phyloP scores from a whole-genome alignment of 1,284 basidiomycete genomes.

The Coniophora puteana region DNA sequence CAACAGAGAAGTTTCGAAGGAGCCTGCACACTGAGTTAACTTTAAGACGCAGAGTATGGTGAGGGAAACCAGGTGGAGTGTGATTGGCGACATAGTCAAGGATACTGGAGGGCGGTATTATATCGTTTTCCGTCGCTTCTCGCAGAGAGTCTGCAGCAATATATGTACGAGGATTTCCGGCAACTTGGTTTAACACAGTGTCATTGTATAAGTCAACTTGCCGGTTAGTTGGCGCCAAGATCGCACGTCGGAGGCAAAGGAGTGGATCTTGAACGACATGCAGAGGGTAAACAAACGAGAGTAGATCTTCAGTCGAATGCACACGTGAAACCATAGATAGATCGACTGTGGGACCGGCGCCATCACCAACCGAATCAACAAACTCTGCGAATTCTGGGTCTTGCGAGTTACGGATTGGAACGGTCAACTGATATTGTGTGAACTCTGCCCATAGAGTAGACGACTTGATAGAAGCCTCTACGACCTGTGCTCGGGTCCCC shows the following conservation, averaged over 20 bases:
- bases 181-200: constrained; percentile 8
- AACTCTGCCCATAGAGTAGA: constrained; percentile 32
- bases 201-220: constrained; percentile 2
- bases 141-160: neutral
- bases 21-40: neutral
- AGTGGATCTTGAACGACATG: constrained; percentile 14
- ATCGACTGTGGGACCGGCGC: constrained; percentile 25
- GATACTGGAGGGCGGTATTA: neutral
- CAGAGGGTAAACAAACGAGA: constrained; percentile 33
- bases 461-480: constrained; percentile 33
- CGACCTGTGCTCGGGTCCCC: constrained; percentile 24
- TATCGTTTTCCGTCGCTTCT: neutral
- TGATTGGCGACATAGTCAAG: constrained; percentile 13
- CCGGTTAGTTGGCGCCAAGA: neutral
- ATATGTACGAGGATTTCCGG: constrained; percentile 16
- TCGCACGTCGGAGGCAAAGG: neutral
- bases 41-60: constrained; percentile 1
- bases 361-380: constrained; percentile 36
- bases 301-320: constrained; percentile 24
- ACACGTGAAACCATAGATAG: constrained; percentile 8
- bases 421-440: constrained; percentile 20
- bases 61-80: constrained; percentile 1
- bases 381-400: constrained; percentile 33
- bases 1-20: constrained; percentile 1
- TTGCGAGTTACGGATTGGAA: constrained; percentile 34